Evolutionary conservation across 2,329 filamentous ascomycete species (phyloP).

Genomic region (Teratosphaeria destructans): DNA sequence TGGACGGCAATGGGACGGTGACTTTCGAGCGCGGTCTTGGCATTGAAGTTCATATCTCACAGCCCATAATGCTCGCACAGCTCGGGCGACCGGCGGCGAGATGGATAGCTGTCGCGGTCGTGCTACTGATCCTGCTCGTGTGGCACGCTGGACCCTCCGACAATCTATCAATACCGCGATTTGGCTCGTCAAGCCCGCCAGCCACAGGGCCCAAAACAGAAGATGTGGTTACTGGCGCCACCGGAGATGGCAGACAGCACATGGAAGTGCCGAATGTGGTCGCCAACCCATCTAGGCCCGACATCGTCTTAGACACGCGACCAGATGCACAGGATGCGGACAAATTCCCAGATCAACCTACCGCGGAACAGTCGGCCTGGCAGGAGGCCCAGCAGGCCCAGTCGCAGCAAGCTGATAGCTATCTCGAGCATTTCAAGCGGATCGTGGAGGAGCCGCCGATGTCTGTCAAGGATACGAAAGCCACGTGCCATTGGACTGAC

Average conservation of each 20-base stretch:
- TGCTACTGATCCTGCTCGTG: background rate
- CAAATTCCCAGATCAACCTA: background rate
- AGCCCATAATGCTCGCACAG: background rate
- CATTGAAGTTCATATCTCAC: background rate
- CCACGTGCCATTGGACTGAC: background rate
- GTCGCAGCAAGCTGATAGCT: background rate
- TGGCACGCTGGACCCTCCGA: background rate
- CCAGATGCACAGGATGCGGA: background rate
- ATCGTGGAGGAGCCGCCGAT: slow-evolving; percentile 1
- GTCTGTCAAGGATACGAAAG: background rate
- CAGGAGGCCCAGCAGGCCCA: background rate
- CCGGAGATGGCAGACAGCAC: background rate
- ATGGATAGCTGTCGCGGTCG: background rate
- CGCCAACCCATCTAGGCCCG: background rate
- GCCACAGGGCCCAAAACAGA: background rate
- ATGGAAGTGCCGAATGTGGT: background rate
- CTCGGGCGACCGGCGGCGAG: background rate
- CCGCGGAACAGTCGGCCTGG: background rate
- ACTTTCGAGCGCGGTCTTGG: background rate
- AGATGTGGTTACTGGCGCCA: background rate
- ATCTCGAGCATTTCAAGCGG: background rate
- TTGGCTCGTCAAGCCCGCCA: background rate
- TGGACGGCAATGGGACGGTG: background rate
- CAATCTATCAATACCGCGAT: background rate
- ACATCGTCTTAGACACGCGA: background rate